Base-by-base conservation (phyloP, 2,329 filamentous ascomycete genomes). In the Aspergillus bombycis region DNA sequence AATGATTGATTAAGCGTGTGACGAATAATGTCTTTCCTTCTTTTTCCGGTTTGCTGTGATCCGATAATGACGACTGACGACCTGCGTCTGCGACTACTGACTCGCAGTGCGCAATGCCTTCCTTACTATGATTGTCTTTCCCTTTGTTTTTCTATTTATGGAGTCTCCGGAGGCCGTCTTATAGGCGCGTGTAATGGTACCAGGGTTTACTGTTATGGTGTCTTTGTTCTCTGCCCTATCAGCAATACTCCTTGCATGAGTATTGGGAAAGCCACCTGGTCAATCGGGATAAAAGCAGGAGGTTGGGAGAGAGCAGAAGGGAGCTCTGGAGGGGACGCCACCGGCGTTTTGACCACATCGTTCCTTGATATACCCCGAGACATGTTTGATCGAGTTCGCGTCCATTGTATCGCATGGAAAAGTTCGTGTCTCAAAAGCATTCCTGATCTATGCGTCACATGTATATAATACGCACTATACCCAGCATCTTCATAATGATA, bases 81-180 rank as follows among this genome's bases (percentile, higher is more conserved):
- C 58, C 60, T 61, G 67, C 58, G 48, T 65, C 64, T 63, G 70
- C 71, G 74, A 77, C 75, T 77, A 75, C 74, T 76, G 71, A 69
- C 72, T 76, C 74, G 72, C 70, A 58, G 62, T 23, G 62, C 61
- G 67, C 72, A 69, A 69, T 75, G 67, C 69, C 69, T 68, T 71
- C 75, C 69, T 69, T 71, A 67, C 61, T 62, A 61, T 71, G 71
- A 60, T 69, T 71, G 68, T 65, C 46, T 61, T 57, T 30, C 43
- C n/a, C 59, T 57, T 48, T 57, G 53, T 41, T 58, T 66, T 41
- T 68, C 46, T 61, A 57, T 68, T 57, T 66, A 62, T 65, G n/a
- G 50, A 58, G 32, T 61, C 50, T 48, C 48, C 54, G 52, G 57
- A 61, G 50, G 46, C 62, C 54, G 56, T 41, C 43, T 60, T 58